A percentile compares a stretch with the other conserved stretches of the same genome.
Evolutionary conservation across 257 asterid genomes (phyloP).

Genomic region (Paulownia fortunei): DNA sequence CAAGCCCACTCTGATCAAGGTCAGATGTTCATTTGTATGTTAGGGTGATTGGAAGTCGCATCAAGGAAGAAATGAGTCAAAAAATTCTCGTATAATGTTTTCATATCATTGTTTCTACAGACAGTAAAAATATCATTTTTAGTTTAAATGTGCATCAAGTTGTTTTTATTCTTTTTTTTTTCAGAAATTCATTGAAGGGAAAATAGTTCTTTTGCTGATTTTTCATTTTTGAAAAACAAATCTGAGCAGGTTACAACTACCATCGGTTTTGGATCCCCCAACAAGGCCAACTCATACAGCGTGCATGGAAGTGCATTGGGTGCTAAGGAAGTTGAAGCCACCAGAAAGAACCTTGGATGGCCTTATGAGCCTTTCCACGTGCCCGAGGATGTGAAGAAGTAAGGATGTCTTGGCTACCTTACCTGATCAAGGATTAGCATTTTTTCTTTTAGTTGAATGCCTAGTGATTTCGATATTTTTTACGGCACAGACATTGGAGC

Average conservation of each 20-base stretch:
- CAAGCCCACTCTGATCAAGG: too few species aligned
- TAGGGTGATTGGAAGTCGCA: neutral
- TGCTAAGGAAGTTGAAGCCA: slow-evolving; percentile 87
- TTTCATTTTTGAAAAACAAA: neutral
- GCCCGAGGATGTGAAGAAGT: too few species aligned
- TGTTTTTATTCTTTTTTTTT: too few species aligned
- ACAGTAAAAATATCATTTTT: neutral
- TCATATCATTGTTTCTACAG: neutral
- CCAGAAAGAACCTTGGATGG: slow-evolving; percentile 86
- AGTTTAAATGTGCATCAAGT: neutral
- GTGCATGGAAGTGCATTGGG: slow-evolving; percentile 86
- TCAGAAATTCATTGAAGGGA: neutral
- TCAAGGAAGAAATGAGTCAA: neutral
- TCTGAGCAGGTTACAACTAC: slow-evolving; percentile 66
- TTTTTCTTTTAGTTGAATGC: slow-evolving; percentile 11
- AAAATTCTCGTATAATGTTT: neutral
- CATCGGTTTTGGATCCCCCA: slow-evolving; percentile 78
- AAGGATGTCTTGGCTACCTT: too few species aligned
- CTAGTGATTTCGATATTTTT: slow-evolving; percentile 26
- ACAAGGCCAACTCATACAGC: slow-evolving; percentile 75
- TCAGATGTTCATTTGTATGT: slow-evolving; percentile 25
- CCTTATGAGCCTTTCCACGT: too few species aligned
- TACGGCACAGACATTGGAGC: slow-evolving; percentile 75
- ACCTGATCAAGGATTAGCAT: neutral
- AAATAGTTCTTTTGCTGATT: slow-evolving; percentile 2